Conservation (phyloP, 2,329 filamentous ascomycete genomes). For the Fusarium fujikuroi region DNA sequence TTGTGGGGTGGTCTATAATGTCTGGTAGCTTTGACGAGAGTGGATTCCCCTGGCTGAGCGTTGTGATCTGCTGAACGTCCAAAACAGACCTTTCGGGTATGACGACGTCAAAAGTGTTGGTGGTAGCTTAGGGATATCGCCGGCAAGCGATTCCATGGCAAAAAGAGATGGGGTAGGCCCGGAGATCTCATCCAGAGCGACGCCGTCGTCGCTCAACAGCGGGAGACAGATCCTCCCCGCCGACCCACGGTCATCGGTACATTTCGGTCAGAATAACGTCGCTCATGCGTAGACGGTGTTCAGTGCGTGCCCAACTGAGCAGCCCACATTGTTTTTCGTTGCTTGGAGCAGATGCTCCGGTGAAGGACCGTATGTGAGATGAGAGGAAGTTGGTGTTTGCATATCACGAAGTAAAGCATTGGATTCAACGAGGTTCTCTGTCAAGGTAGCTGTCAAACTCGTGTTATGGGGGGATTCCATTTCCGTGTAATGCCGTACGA, state of each 20-base stretch:
- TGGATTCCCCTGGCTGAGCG: constrained; percentile 10
- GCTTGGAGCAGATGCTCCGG: constrained; percentile 16
- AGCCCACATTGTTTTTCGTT: constrained; percentile 18
- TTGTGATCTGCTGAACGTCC: constrained; percentile 28
- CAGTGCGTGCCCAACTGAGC: neutral
- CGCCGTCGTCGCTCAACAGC: constrained; percentile 37
- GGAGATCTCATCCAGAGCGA: constrained; percentile 38
- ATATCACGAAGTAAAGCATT: constrained; percentile 16
- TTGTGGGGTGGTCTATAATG: constrained; percentile 25
- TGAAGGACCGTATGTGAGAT: constrained; percentile 28
- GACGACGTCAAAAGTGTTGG: constrained; percentile 24
- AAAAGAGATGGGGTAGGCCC: constrained; percentile 26
- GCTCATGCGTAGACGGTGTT: constrained; percentile 17
- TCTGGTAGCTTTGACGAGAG: constrained; percentile 39
- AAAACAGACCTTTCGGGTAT: constrained; percentile 36
- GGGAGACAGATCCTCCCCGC: constrained; percentile 36
- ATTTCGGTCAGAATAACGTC: constrained; percentile 25
- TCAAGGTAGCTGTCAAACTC: constrained; percentile 30
- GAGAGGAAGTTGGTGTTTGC: constrained; percentile 10
- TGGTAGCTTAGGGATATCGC: constrained; percentile 23
- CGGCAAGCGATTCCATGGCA: constrained; percentile 34
- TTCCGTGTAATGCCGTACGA: constrained; percentile 32
- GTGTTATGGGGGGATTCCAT: constrained; percentile 29
- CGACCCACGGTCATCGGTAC: constrained; percentile 22
- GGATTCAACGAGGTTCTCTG: neutral